Evolutionary conservation across 345 rosid species (phyloP), one percentile per base, ranked within the genome.

Genomic region (Corymbia maculata): DNA sequence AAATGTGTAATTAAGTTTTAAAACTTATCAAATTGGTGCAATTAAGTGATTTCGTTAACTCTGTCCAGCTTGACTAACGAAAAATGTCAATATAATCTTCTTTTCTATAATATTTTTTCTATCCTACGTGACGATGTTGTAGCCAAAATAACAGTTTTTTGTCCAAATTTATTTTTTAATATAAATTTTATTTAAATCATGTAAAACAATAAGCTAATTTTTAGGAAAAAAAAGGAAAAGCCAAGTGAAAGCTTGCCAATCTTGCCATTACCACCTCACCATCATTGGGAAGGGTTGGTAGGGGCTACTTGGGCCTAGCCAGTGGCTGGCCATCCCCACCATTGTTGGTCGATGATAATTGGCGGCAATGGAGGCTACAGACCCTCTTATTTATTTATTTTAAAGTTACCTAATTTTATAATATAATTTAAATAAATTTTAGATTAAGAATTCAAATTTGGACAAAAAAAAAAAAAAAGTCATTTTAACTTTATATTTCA

Each of bases 211-310:
- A 55, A 9, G 61, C 28, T 55, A 22, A 55, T 12, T 55, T 55
- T 55, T 55, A 22, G 28, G 21, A 19, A 53, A 53, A 19, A 53
- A 55, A 2, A 22, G 24, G 28, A 9, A 55, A 22, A 55, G 24
- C 22, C 61, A 55, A 8, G 2, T 55, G 61, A 55, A 28, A 5
- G 61, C 28, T 55, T 55, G 61, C 24, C 12, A 28, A 5, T 28
- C 61, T 55, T 0, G 0, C 22, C 0, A 5, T 55, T 36, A 36
- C 42, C 0, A 3, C 22, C 61, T 12, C 61, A 55, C 0, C 0
- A 55, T 9, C 22, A 5, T 22, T 0, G 1, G 9, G 61, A 55
- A 55, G 61, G 61, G 28, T 26, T 55, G 22, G 61, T 0, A 2
- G 21, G 4, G 26, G 22, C 9, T 55, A 26, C 9, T 28, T 21